Evolutionary conservation across 176 grass and related monocot genomes (phyloP).

Genomic region (Aegilops umbellulata): DNA sequence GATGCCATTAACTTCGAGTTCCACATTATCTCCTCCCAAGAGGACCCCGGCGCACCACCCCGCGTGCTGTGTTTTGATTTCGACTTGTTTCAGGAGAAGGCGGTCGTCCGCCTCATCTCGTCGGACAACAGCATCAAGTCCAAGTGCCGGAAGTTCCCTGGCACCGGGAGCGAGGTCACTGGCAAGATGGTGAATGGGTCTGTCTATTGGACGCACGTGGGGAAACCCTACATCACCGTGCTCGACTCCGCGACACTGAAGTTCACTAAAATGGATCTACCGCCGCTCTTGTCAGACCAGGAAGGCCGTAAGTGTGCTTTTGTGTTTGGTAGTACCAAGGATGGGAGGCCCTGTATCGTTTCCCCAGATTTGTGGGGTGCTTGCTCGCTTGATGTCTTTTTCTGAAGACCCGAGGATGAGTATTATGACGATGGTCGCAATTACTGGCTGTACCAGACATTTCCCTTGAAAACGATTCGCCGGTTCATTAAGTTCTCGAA

Average conservation of each 20-base stretch:
- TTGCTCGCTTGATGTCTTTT: not conserved
- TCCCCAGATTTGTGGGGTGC: not conserved
- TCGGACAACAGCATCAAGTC: not conserved
- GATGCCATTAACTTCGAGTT: too few relatives aligned
- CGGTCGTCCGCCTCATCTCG: not conserved
- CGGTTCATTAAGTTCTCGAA: not conserved
- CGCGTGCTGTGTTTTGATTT: not conserved
- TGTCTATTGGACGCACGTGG: not conserved
- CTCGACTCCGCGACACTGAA: not conserved
- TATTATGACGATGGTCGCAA: not conserved
- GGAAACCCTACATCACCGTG: not conserved
- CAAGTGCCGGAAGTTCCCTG: not conserved
- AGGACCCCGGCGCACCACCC: not conserved
- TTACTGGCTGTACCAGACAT: not conserved
- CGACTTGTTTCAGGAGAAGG: not conserved
- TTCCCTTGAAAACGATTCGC: not conserved
- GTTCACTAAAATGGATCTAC: not conserved
- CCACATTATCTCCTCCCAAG: too few relatives aligned
- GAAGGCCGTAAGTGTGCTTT: not conserved
- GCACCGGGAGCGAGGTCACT: not conserved
- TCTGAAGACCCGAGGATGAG: not conserved
- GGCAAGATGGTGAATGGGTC: not conserved
- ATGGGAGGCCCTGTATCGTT: not conserved
- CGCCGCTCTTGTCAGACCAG: not conserved
- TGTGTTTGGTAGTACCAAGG: not conserved